Evolutionary conservation across 768 basidiomycete species (phyloP).

Genomic region (Trametes coccinea): DNA sequence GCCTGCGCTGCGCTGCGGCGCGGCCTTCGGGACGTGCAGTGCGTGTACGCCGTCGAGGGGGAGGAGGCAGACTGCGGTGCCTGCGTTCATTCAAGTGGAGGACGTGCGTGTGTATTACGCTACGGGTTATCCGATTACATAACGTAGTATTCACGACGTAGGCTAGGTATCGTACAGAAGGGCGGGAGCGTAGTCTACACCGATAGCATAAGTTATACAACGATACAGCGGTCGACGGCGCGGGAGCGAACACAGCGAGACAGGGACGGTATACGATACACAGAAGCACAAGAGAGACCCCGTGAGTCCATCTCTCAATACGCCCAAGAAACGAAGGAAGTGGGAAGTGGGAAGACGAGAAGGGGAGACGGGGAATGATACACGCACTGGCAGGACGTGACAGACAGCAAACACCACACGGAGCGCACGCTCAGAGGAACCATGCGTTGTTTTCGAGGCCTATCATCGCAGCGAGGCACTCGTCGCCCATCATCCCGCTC

Average conservation of each 20-base stretch:
- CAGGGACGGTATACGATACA: neutral
- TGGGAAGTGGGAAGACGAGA: neutral
- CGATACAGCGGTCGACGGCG: constrained; percentile 1
- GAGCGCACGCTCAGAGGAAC: constrained; percentile 6
- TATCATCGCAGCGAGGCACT: constrained; percentile 22
- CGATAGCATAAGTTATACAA: constrained; percentile 14
- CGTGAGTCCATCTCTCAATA: neutral
- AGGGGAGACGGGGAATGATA: neutral
- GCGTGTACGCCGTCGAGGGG: too few species aligned
- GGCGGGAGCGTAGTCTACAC: constrained; percentile 5
- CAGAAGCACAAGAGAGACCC: neutral
- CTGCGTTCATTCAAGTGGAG: too few species aligned
- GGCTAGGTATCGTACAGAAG: neutral
- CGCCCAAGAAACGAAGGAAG: neutral
- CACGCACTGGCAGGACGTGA: neutral
- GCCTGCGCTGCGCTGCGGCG: neutral
- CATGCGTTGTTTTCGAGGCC: constrained; percentile 18
- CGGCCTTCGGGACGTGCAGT: too few species aligned
- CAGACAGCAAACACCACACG: neutral
- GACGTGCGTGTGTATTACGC: too few species aligned
- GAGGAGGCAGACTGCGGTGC: too few species aligned
- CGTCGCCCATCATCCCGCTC: constrained; percentile 19
- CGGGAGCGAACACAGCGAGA: neutral
- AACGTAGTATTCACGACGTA: neutral
- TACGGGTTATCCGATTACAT: too few species aligned